Percentiles rank a stretch among this genome's conserved stretches.
Conservation (phyloP, 106 monocot genomes). For the Acorus calamus region DNA sequence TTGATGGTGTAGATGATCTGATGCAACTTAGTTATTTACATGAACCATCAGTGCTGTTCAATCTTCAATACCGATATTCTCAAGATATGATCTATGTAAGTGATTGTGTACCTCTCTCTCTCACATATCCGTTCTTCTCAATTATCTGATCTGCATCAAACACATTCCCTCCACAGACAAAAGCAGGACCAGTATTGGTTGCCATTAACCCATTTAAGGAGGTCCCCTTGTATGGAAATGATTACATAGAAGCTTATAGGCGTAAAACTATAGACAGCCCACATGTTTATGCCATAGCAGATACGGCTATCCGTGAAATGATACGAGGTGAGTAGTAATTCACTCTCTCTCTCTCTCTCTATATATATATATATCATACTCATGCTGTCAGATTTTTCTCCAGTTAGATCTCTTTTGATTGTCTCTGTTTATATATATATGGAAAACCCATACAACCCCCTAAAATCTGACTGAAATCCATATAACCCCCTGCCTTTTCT, state of each 20-base stretch:
- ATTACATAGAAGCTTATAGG: conserved; percentile 80
- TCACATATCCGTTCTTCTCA: neutral
- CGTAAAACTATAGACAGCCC: conserved; percentile 53
- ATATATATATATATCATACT: too few relatives aligned
- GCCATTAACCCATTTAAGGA: conserved; percentile 93
- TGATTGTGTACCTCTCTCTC: neutral
- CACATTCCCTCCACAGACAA: conserved; percentile 32
- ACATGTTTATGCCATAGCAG: conserved; percentile 96
- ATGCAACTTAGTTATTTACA: conserved; percentile 98
- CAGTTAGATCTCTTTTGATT: too few relatives aligned
- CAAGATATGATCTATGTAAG: conserved; percentile 90
- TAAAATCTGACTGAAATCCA: too few relatives aligned
- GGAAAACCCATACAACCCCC: too few relatives aligned
- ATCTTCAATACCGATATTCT: conserved; percentile 80
- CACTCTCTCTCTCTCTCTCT: too few relatives aligned
- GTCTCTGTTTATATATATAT: too few relatives aligned
- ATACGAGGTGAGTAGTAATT: conserved; percentile 49
- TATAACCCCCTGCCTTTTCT: too few relatives aligned
- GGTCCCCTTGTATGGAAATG: conserved; percentile 66
- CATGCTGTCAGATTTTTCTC: too few relatives aligned
- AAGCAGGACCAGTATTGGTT: conserved; percentile 92
- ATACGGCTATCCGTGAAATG: conserved; percentile 95
- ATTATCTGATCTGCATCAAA: conserved; percentile 4
- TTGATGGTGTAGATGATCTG: conserved; percentile 91
- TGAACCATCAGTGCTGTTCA: conserved; percentile 88